Evolutionary conservation across 208 protist genomes (phyloP).

Genomic region (Trypanosoma vivax): DNA sequence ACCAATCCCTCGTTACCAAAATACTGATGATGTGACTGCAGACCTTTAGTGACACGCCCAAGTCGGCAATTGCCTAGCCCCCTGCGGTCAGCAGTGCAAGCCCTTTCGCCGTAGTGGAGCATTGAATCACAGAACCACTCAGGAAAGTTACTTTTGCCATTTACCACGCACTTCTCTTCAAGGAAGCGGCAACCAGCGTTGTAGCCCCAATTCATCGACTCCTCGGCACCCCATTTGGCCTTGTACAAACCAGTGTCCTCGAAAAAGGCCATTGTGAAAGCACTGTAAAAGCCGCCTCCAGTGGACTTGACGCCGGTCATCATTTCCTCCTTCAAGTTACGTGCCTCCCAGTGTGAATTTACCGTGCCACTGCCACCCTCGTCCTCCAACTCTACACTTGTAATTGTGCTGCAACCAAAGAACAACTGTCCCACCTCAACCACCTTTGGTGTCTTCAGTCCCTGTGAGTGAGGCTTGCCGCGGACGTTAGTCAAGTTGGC

Average conservation of each 20-base stretch:
- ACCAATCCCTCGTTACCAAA: slow-evolving; percentile 16
- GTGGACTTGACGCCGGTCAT: slow-evolving; percentile 13
- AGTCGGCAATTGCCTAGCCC: slow-evolving; percentile 26
- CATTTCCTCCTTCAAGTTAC: slow-evolving; percentile 25
- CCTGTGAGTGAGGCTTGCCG: slow-evolving; percentile 1
- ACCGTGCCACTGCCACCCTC: slow-evolving; percentile 11
- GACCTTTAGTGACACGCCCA: background rate
- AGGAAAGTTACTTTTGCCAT: slow-evolving; percentile 15
- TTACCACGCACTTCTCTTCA: slow-evolving; percentile 17
- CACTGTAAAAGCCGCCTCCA: slow-evolving; percentile 19
- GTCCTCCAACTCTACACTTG: slow-evolving; percentile 33
- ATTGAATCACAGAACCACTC: slow-evolving; percentile 24
- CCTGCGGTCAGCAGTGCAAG: slow-evolving; percentile 27
- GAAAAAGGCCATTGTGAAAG: slow-evolving; percentile 29
- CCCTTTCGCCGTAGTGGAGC: background rate
- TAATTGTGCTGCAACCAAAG: slow-evolving; percentile 6
- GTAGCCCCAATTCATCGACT: slow-evolving; percentile 24
- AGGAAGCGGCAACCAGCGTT: slow-evolving; percentile 21
- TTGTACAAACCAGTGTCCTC: slow-evolving; percentile 27
- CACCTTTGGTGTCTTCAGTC: slow-evolving; percentile 9
- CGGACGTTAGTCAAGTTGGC: background rate
- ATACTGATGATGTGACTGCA: slow-evolving; percentile 38
- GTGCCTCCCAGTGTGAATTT: slow-evolving; percentile 28
- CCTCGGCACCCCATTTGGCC: slow-evolving; percentile 21
- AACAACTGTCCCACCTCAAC: background rate